Conservation (phyloP, 2,329 filamentous ascomycete genomes). For the Biscogniauxia marginata region DNA sequence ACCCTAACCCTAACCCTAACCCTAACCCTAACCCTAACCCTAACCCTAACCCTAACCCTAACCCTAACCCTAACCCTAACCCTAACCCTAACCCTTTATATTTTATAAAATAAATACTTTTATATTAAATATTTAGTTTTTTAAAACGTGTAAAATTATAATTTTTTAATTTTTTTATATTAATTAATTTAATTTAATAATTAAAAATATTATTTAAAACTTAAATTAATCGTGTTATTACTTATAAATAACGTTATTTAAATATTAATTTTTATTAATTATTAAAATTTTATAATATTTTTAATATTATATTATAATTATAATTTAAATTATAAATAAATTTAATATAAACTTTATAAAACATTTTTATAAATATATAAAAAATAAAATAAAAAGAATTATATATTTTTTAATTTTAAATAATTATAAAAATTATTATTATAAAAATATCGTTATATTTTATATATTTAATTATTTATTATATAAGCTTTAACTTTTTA, state of each 20-base stretch:
- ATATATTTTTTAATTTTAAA: neutral
- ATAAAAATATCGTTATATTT: too few species aligned
- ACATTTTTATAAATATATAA: slow-evolving; percentile 1
- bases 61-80: too few species aligned
- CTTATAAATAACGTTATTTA: too few species aligned
- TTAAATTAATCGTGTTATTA: too few species aligned
- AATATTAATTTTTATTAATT: slow-evolving; percentile 1
- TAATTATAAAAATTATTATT: neutral
- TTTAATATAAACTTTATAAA: too few species aligned
- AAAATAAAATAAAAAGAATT: neutral
- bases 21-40: too few species aligned
- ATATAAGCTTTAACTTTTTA: neutral
- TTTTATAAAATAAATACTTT: neutral
- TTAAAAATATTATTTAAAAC: neutral
- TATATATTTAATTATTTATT: neutral
- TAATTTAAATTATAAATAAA: neutral
- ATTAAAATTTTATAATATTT: too few species aligned
- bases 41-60: too few species aligned
- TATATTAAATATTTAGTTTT: too few species aligned
- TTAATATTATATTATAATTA: slow-evolving; percentile 1
- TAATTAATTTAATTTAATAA: neutral
- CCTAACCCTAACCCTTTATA: too few species aligned
- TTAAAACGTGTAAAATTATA: neutral
- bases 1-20: too few species aligned
- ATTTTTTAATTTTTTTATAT: neutral